Conservation (phyloP, 2,329 filamentous ascomycete species). For the Cercospora canescens region DNA sequence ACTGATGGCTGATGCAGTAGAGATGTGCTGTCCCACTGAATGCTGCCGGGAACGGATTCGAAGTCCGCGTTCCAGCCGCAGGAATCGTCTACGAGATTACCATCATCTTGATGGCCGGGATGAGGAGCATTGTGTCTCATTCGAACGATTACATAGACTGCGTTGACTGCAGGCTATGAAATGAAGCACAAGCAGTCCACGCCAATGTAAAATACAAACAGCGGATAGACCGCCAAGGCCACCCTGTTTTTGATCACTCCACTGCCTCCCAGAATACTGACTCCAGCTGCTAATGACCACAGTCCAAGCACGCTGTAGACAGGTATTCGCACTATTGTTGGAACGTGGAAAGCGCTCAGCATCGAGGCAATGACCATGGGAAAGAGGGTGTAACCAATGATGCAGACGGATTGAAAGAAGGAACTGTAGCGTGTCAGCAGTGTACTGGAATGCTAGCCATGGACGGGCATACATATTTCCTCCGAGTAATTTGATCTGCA, state of each 20-base stretch:
- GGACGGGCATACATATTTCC: slow-evolving; percentile 84
- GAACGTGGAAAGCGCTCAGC: slow-evolving; percentile 79
- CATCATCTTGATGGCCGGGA: background rate
- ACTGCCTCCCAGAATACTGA: slow-evolving; percentile 93
- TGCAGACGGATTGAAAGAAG: slow-evolving; percentile 95
- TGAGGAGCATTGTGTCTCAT: background rate
- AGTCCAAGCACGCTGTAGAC: slow-evolving; percentile 84
- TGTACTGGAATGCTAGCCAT: slow-evolving; percentile 11
- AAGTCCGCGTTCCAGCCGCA: background rate
- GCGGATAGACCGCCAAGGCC: slow-evolving; percentile 87
- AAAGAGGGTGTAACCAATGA: slow-evolving; percentile 98
- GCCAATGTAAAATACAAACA: slow-evolving; percentile 93
- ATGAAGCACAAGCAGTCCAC: slow-evolving; percentile 97
- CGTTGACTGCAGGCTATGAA: slow-evolving; percentile 40
- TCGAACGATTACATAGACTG: slow-evolving; percentile 1
- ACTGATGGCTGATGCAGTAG: background rate
- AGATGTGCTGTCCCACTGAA: background rate
- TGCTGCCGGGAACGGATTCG: background rate
- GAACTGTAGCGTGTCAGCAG: slow-evolving; percentile 61
- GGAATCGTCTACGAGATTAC: background rate
- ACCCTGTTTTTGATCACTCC: slow-evolving; percentile 95
- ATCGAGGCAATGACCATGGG: slow-evolving; percentile 91
- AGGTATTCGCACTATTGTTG: slow-evolving; percentile 80
- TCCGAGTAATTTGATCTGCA: slow-evolving; percentile 94
- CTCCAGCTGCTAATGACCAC: slow-evolving; percentile 92